These are phyloP conservation scores for Mallotus repandus DNA, from an alignment of 441 rosid genomes.

Conservation along the genomic window DNA sequence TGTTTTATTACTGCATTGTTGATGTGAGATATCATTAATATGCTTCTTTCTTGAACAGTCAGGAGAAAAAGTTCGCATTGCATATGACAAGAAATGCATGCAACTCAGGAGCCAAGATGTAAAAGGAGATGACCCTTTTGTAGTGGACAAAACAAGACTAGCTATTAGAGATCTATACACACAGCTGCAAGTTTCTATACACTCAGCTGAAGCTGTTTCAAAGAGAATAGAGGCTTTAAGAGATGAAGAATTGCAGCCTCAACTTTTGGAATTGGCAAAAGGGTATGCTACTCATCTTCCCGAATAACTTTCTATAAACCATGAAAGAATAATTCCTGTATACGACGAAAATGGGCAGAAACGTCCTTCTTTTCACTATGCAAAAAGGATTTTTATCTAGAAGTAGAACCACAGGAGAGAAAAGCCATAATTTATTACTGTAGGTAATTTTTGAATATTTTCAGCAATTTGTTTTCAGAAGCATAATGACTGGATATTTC, in stretches of 20 bases:
- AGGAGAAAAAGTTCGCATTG: constrained; percentile 80
- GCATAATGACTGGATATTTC: not conserved
- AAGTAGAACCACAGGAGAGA: not conserved
- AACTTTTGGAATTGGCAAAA: constrained; percentile 76
- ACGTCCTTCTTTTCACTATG: not conserved
- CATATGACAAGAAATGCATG: constrained; percentile 78
- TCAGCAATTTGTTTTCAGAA: not conserved
- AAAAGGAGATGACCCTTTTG: constrained; percentile 62
- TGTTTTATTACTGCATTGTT: no score
- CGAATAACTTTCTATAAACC: not conserved
- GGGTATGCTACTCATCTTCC: constrained; percentile 52
- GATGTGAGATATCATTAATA: constrained; percentile 3
- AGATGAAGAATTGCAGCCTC: constrained; percentile 95
- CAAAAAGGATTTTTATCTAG: not conserved
- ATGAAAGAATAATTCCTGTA: constrained; percentile 1
- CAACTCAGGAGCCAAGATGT: constrained; percentile 82
- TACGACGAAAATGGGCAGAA: not conserved
- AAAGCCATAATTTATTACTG: not conserved
- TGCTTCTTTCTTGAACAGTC: constrained; percentile 45
- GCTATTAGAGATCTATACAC: constrained; percentile 78
- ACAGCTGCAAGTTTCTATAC: constrained; percentile 75
- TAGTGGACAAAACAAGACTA: constrained; percentile 68
- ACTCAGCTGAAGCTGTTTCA: constrained; percentile 83
- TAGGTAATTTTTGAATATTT: not conserved
- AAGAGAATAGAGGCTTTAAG: constrained; percentile 79